phyloP scores from a whole-genome alignment of 1,284 basidiomycete species.

The Fistulinella cinereoalba region DNA sequence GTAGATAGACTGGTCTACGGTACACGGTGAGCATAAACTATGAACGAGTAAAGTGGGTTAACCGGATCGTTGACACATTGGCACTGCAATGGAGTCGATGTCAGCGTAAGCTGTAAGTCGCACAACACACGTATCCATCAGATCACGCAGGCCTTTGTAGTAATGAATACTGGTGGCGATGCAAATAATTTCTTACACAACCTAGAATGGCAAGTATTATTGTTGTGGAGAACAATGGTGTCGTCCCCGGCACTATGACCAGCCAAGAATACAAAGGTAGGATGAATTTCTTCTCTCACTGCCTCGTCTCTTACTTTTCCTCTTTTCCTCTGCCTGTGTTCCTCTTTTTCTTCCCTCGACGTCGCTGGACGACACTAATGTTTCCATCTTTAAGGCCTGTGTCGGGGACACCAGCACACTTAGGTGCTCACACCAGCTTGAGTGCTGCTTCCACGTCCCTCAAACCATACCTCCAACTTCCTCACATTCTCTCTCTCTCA shows the following conservation, averaged over 20 bases:
- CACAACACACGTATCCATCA: too few relatives aligned
- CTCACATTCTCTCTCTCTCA: constrained; percentile 78
- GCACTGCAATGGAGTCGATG: too few relatives aligned
- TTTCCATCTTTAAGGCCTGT: constrained; percentile 37
- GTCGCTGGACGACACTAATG: constrained; percentile 53
- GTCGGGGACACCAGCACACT: constrained; percentile 48
- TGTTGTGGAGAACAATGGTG: constrained; percentile 33
- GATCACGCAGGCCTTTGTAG: neutral
- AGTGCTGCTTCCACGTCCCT: constrained; percentile 49
- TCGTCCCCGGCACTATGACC: neutral
- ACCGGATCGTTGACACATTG: too few relatives aligned
- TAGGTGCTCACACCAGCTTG: constrained; percentile 45
- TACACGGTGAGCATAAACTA: too few relatives aligned
- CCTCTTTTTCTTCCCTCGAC: constrained; percentile 19
- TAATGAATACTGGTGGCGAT: constrained; percentile 3
- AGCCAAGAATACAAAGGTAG: constrained; percentile 26
- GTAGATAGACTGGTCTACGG: too few relatives aligned
- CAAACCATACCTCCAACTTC: constrained; percentile 79
- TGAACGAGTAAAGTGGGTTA: too few relatives aligned
- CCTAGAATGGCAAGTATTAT: constrained; percentile 29
- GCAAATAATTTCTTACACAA: constrained; percentile 10
- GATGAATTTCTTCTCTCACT: constrained; percentile 6
- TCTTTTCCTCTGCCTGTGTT: constrained; percentile 25
- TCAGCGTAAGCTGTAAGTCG: too few relatives aligned
- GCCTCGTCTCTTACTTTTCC: constrained; percentile 12